Evolutionary conservation across 2,329 filamentous ascomycete species (phyloP).

Genomic region (Botryotinia narcissicola): DNA sequence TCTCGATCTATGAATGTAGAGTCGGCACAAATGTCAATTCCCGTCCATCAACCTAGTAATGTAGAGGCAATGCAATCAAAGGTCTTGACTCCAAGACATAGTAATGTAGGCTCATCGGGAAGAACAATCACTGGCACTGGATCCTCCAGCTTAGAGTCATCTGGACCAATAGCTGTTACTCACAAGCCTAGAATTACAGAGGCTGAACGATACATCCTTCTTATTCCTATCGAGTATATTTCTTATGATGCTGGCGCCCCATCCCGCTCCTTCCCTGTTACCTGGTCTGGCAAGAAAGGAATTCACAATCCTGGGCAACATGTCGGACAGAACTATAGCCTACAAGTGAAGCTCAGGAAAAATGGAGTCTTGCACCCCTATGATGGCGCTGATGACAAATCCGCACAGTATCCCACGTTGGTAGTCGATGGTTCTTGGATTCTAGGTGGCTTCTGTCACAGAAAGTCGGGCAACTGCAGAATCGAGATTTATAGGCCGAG

Average conservation of each 20-base stretch:
- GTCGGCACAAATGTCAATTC: not conserved
- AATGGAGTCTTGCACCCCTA: not conserved
- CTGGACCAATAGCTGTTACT: not conserved
- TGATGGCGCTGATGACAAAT: constrained; percentile 1
- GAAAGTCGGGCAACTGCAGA: not conserved
- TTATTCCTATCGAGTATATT: not conserved
- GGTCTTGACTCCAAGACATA: no score
- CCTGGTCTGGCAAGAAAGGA: not conserved
- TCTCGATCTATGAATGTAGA: not conserved
- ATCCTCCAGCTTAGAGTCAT: not conserved
- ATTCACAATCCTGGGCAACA: not conserved
- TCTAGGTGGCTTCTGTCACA: not conserved
- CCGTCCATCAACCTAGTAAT: not conserved
- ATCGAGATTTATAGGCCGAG: constrained; percentile 6
- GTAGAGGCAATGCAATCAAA: not conserved
- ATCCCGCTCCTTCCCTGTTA: not conserved
- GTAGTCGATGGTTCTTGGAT: not conserved
- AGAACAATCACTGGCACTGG: not conserved
- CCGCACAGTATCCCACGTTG: not conserved
- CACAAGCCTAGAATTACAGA: not conserved
- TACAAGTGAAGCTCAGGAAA: not conserved
- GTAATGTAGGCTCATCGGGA: no score
- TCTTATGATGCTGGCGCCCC: constrained; percentile 5
- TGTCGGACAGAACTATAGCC: not conserved
- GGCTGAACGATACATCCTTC: not conserved